These are phyloP conservation scores for Dioscorea dumetorum DNA, from an alignment of 106 monocot species.

Conservation along the genomic window DNA sequence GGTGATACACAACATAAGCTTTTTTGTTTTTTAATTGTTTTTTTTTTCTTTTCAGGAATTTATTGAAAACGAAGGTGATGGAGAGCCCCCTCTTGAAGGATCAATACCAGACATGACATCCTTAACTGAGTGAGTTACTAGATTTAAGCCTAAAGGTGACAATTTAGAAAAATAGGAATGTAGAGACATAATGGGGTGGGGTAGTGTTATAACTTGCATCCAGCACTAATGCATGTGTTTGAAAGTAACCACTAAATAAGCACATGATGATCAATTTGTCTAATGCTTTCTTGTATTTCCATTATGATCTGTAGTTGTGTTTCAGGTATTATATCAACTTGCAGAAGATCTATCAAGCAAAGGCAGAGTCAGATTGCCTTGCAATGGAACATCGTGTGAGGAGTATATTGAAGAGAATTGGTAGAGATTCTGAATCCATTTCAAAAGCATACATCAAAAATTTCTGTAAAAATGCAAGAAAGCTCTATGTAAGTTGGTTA, in stretches of 20 bases:
- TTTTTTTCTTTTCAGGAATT: constrained; percentile 60
- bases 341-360: constrained; percentile 94
- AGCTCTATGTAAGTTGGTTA: constrained; percentile 53
- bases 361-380: constrained; percentile 83
- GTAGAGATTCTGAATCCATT: constrained; percentile 73
- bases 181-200: too few relatives aligned
- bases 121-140: constrained; percentile 74
- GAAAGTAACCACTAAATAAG: too few relatives aligned
- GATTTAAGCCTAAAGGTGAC: constrained; percentile 1
- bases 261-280: too few relatives aligned
- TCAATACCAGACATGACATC: constrained; percentile 99
- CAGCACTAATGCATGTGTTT: too few relatives aligned
- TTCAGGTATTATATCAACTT: constrained; percentile 77
- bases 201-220: too few relatives aligned
- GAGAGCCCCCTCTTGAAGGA: constrained; percentile 97
- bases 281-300: too few relatives aligned
- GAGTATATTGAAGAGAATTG: constrained; percentile 68
- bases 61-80: constrained; percentile 77
- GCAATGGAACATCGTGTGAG: constrained; percentile 57
- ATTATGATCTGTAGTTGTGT: neutral
- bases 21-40: too few relatives aligned
- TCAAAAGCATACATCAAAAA: constrained; percentile 64
- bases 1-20: too few relatives aligned
- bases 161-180: too few relatives aligned
- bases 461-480: constrained; percentile 95